Conservation (phyloP, 441 rosid genomes). For the Corymbia calophylla region DNA sequence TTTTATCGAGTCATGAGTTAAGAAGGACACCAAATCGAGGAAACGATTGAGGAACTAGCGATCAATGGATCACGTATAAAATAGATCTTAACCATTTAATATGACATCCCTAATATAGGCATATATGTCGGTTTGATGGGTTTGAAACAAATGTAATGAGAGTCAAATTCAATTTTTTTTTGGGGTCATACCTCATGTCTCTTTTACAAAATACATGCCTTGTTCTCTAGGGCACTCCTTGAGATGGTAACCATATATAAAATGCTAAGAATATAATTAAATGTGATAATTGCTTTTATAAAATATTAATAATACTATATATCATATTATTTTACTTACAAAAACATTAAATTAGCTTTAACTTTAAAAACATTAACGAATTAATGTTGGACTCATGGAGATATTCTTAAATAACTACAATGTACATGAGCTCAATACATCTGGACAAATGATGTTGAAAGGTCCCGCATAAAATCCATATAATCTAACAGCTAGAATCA, state of each 20-base stretch:
- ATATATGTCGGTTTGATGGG: no score
- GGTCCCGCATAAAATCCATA: not conserved
- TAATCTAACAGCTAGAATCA: no score
- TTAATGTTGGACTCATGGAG: no score
- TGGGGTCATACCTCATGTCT: no score
- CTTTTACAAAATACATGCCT: not conserved
- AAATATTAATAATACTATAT: no score
- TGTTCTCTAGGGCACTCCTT: not conserved
- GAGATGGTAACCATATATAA: no score
- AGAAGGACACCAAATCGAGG: not conserved
- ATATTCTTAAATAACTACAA: accelerated
- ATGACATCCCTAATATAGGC: no score
- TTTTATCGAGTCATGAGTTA: not conserved
- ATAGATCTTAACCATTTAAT: not conserved
- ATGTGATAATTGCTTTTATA: no score
- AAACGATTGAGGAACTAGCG: not conserved
- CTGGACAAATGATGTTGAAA: not conserved
- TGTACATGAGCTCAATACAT: not conserved
- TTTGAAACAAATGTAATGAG: not conserved
- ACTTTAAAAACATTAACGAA: no score
- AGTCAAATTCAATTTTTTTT: not conserved
- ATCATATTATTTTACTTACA: no score
- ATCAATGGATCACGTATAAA: not conserved
- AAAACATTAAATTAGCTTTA: no score
- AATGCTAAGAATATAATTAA: no score